Evolutionary conservation across 208 protist genomes (phyloP), one percentile per base, ranked within the genome.

Genomic region (Trypanosoma caninum): DNA sequence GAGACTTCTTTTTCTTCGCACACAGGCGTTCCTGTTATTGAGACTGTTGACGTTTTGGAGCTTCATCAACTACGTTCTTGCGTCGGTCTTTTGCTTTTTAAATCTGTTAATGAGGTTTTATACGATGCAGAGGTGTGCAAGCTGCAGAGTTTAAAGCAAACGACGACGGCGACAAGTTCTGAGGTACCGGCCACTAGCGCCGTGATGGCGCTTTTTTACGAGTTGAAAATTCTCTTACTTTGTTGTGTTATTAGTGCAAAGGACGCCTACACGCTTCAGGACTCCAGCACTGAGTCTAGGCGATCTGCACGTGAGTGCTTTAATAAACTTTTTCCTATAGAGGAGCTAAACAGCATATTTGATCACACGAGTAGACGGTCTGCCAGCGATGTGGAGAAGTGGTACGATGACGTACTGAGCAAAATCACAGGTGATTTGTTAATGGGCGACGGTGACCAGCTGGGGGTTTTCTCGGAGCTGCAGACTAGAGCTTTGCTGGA

Each of bases 41-140:
- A 50, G 22, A 25, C 30, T 5, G 59, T 31, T 3, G 72, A 78
- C 58, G 44, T 83, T 9, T 38, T 70, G 30, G 27, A 72, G 20
- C 58, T 83, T 23, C 76, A 83, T 38, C n/a, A 27, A 14, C 47
- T 57, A 23, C 71, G 76, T 18, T 25, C 57, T 1, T 13, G 53
- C 5, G 59, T 86, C 0, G 73, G 66, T 0, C 14, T 77, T 54
- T 67, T 80, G 18, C 52, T 82, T 30, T 59, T 89, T 2, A 82
- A 74, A 13, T 59, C 52, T n/a, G 35, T 89, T 0, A 89, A 89
- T 64, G 79, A 84, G 27, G 56, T 75, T 7, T 37, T 89, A 34
- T 76, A 71, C 42, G 76, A 83, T 52, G 73, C 82, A 11, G 76
- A 89, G 51, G 60, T 77, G 45, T 73, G 75, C n/a, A 72, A 76